Evolutionary conservation across 2,329 filamentous ascomycete species (phyloP), one percentile per base, ranked within the genome.

Genomic region (Hypomyces rosellus): DNA sequence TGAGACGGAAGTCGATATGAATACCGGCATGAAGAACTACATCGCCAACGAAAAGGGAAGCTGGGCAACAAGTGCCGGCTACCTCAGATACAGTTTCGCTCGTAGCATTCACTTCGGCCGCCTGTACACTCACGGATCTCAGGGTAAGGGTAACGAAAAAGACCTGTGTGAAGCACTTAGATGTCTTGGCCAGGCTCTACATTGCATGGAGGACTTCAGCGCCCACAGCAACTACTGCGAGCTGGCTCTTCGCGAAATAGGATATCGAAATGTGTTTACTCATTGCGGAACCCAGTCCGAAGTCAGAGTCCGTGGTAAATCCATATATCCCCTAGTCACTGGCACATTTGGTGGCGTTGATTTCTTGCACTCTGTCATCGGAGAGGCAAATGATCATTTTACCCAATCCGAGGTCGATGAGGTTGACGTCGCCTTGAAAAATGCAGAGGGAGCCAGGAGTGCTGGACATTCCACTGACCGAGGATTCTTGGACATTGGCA

Each of bases 21-120:
- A 78, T 5, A 93, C 88, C 1, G 91, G 91, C n/a, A 96, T 99
- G 92, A 99, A 97, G 70, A 97, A 97, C 66, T 99, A 99, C 68
- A 97, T 99, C 58, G 84, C 92, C 53, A 97, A 96, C 62, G 92
- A 97, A 66, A 74, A 72, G 13, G 89, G 90, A 4, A 79, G 81
- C 38, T 96, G 91, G 88, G 89, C 91, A 1, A 99, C 93, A 16
- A 96, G 90, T 55, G 75, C 88, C 7, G 91, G 88, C 37, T 96
- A 92, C 62, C 77, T 96, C 53, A 83, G 84, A 58, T 88, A 82
- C 69, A 90, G 86, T 59, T 75, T 93, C 54, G 76, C 77, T 13
- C 80, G 87, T 53, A 81, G 84, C 64, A 87, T 92, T 55, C 88
- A 92, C 68, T 90, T 80, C 59, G 88, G 88, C 13, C 78, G 88